A percentile compares a stretch with the other conserved stretches of the same genome.
phyloP scores from a whole-genome alignment of 805 yeast species.

The Allodekkera sacchari region DNA sequence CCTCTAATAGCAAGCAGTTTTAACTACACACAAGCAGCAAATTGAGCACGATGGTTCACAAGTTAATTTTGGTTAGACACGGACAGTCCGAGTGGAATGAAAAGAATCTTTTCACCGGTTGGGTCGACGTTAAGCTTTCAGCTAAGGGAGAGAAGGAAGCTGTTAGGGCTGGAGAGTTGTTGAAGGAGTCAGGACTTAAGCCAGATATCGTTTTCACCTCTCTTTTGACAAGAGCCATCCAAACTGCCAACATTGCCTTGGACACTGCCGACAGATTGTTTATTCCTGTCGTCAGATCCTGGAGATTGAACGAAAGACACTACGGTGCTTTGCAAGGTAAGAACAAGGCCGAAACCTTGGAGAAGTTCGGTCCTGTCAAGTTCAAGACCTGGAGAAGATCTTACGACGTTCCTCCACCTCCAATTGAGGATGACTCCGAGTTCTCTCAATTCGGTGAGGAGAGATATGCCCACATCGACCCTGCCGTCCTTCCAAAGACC shows the following conservation, averaged over 20 bases:
- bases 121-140: constrained; percentile 91
- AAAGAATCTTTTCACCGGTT: constrained; percentile 96
- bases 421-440: constrained; percentile 65
- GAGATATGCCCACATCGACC: constrained; percentile 80
- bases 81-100: constrained; percentile 99
- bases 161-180: constrained; percentile 82
- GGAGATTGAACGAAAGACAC: constrained; percentile 99
- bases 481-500: constrained; percentile 81
- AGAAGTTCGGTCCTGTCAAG: constrained; percentile 80
- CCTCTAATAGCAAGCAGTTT: too few relatives aligned
- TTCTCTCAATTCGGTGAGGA: constrained; percentile 80
- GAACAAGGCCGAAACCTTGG: constrained; percentile 91
- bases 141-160: constrained; percentile 87
- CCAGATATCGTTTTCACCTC: constrained; percentile 92
- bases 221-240: constrained; percentile 87
- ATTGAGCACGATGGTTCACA: constrained; percentile 27
- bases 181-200: constrained; percentile 75
- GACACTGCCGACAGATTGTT: constrained; percentile 82
- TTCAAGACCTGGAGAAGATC: constrained; percentile 98
- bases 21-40: not conserved
- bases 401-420: constrained; percentile 94
- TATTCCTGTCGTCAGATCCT: constrained; percentile 87
- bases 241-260: constrained; percentile 93
- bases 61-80: constrained; percentile 92
- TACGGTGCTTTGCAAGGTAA: constrained; percentile 98